A percentile compares a stretch with the other conserved stretches of the same genome.
Evolutionary conservation across 2,329 filamentous ascomycete genomes (phyloP).

Genomic region (Microascus cirrosus): DNA sequence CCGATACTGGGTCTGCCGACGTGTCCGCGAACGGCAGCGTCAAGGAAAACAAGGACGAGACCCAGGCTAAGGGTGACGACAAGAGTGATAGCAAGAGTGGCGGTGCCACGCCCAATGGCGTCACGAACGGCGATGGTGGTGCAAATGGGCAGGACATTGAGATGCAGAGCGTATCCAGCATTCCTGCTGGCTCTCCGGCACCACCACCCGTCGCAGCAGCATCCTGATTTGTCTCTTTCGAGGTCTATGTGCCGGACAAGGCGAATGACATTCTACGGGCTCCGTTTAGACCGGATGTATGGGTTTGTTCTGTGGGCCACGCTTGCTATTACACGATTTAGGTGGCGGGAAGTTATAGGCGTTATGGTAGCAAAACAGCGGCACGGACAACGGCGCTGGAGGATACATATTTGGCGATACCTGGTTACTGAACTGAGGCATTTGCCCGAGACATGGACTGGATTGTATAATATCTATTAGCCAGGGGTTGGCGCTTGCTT

Average conservation of each 20-base stretch:
- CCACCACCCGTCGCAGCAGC: slow-evolving; percentile 35
- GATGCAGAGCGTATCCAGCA: slow-evolving; percentile 38
- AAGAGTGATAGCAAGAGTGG: slow-evolving; percentile 36
- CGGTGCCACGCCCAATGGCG: slow-evolving; percentile 11
- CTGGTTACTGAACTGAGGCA: neutral
- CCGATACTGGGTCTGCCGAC: slow-evolving; percentile 1
- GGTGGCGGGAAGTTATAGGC: neutral
- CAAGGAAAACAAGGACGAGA: slow-evolving; percentile 49
- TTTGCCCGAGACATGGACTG: neutral
- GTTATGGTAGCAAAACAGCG: neutral
- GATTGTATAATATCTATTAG: neutral
- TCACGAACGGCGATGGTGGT: neutral
- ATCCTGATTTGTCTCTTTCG: slow-evolving; percentile 13
- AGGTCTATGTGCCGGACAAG: neutral
- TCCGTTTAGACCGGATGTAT: neutral
- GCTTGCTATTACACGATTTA: neutral
- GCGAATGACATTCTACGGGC: neutral
- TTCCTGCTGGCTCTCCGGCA: slow-evolving; percentile 40
- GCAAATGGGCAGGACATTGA: slow-evolving; percentile 26
- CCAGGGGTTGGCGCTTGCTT: neutral
- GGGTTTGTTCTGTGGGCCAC: neutral
- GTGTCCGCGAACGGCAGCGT: slow-evolving; percentile 35
- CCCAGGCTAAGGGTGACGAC: slow-evolving; percentile 32
- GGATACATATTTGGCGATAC: neutral
- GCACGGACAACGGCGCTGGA: neutral